Evolutionary conservation across 352 stramenopile species (phyloP).

Genomic region (Globisporangium spinosum): DNA sequence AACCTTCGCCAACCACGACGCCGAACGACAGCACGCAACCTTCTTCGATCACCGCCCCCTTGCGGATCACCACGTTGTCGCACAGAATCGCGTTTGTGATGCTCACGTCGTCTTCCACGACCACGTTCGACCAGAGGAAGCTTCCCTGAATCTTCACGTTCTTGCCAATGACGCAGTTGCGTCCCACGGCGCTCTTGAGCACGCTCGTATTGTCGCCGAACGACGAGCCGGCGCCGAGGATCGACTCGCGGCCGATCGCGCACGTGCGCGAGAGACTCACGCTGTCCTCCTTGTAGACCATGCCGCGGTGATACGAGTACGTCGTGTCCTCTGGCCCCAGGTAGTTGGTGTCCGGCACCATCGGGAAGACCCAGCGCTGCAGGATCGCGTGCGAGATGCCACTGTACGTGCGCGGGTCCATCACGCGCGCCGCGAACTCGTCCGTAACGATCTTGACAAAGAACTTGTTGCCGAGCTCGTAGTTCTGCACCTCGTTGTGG

Average conservation of each 20-base stretch:
- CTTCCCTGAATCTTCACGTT: constrained; percentile 68
- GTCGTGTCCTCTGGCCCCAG: constrained; percentile 49
- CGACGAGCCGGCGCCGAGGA: constrained; percentile 57
- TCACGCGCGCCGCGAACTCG: constrained; percentile 92
- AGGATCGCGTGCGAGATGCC: constrained; percentile 92
- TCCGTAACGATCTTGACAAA: constrained; percentile 91
- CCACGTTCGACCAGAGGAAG: constrained; percentile 84
- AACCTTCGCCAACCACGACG: constrained; percentile 77
- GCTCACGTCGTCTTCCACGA: constrained; percentile 67
- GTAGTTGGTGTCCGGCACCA: constrained; percentile 93
- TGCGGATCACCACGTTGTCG: constrained; percentile 73
- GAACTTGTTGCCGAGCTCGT: constrained; percentile 97
- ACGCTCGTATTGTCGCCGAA: constrained; percentile 59
- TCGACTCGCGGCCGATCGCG: constrained; percentile 55
- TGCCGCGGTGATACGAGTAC: constrained; percentile 75
- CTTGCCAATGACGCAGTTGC: constrained; percentile 65
- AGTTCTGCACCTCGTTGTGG: constrained; percentile 96
- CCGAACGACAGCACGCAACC: constrained; percentile 80
- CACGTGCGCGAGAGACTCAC: constrained; percentile 71
- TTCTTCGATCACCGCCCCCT: constrained; percentile 63
- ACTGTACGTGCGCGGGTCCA: constrained; percentile 93
- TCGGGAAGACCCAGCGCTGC: constrained; percentile 93
- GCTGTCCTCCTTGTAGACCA: constrained; percentile 80
- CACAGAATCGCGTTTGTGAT: constrained; percentile 84
- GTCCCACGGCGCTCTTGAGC: constrained; percentile 60